phyloP scores from a whole-genome alignment of 495 filamentous ascomycete genomes.

The Hypomontagnella submonticulosa region DNA sequence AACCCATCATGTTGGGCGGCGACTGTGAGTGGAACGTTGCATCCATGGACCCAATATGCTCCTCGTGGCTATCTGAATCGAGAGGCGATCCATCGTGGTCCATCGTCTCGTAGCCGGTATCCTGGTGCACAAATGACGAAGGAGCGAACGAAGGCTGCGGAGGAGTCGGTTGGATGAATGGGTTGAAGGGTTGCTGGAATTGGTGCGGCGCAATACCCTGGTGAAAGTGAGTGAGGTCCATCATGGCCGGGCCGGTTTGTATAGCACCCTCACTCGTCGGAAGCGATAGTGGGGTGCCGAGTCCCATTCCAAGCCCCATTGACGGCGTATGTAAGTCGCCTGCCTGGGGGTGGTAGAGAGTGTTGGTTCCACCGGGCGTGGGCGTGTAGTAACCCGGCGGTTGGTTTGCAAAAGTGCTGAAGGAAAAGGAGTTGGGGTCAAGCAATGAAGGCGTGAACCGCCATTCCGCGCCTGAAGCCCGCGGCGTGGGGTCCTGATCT shows the following conservation, averaged over 20 bases:
- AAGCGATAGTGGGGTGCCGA: constrained; percentile 87
- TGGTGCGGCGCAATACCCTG: constrained; percentile 71
- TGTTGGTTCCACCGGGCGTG: constrained; percentile 84
- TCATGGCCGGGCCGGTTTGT: constrained; percentile 63
- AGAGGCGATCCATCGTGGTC: constrained; percentile 76
- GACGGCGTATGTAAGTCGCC: constrained; percentile 92
- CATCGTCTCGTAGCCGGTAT: constrained; percentile 81
- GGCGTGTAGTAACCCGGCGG: constrained; percentile 88
- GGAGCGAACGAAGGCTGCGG: constrained; percentile 76
- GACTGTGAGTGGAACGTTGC: constrained; percentile 61
- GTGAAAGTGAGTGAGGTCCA: constrained; percentile 66
- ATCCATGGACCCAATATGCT: constrained; percentile 61
- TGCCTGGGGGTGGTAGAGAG: constrained; percentile 82
- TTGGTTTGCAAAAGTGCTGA: constrained; percentile 80
- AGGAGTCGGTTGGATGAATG: constrained; percentile 71
- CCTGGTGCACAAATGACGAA: constrained; percentile 79
- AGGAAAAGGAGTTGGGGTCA: constrained; percentile 84
- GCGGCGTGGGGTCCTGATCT: constrained; percentile 82
- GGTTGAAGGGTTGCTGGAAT: constrained; percentile 75
- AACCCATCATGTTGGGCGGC: constrained; percentile 55
- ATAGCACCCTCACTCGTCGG: constrained; percentile 70
- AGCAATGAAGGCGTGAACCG: constrained; percentile 88
- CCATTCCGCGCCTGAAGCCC: constrained; percentile 78
- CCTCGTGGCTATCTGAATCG: constrained; percentile 57
- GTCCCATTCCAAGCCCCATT: constrained; percentile 66